These are phyloP conservation scores for Oenanthe sinensis DNA, from an alignment of 129 eudicot genomes.

Conservation along the genomic window DNA sequence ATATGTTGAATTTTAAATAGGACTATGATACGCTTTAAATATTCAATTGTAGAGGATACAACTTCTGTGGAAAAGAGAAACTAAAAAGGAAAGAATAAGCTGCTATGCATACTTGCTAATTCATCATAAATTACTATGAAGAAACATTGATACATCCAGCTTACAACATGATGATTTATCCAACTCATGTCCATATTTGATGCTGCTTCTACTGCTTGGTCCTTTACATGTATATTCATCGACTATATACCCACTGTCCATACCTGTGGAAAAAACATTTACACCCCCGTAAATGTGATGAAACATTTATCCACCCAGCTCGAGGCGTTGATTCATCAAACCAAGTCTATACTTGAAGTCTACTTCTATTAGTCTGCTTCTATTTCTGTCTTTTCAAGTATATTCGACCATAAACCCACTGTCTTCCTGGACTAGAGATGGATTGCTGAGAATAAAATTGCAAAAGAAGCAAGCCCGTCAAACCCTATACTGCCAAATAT, in stretches of 20 bases:
- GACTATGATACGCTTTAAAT: too few relatives aligned
- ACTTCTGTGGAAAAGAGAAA: neutral
- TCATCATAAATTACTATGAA: neutral
- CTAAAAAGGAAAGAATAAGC: neutral
- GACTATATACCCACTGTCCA: neutral
- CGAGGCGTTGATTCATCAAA: neutral
- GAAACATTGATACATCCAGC: neutral
- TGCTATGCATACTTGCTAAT: neutral
- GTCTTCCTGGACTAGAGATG: conserved; percentile 45
- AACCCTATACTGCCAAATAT: neutral
- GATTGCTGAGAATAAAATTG: conserved; percentile 50
- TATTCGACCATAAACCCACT: conserved; percentile 88
- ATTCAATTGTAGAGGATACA: too few relatives aligned
- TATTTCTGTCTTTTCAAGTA: conserved; percentile 56
- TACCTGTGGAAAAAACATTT: neutral
- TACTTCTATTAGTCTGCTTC: conserved; percentile 40
- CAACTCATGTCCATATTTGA: conserved; percentile 40
- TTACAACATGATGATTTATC: conserved; percentile 1
- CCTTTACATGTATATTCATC: neutral
- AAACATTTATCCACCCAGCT: neutral
- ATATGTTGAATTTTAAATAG: too few relatives aligned
- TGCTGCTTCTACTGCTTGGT: conserved; percentile 40
- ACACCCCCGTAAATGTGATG: neutral
- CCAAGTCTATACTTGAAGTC: conserved; percentile 50
- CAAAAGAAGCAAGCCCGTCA: neutral